Evolutionary conservation across 192 early-diverging fungal genomes (phyloP), one percentile per base, ranked within the genome.

Genomic region (Podila clonocystis): DNA sequence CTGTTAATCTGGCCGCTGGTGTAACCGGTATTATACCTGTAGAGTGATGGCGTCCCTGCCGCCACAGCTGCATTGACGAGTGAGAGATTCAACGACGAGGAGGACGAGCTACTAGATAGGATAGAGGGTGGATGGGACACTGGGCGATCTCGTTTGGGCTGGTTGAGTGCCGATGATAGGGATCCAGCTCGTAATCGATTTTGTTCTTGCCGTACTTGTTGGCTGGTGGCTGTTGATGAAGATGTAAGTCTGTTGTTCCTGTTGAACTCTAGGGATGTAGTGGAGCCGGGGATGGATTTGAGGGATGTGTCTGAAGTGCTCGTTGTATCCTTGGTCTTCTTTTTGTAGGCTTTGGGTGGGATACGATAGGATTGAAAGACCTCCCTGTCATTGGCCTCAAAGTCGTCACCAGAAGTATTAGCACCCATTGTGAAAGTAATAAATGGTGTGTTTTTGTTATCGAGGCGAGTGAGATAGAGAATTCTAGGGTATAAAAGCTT

Each of bases 341-440:
- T 80, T 34, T 80, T 80, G 68, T 80, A 80, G 30, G 77, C 70
- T 34, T 68, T 67, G 8, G 77, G 65, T 9, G 77, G 77, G n/a
- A 80, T 80, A 22, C 77, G 61, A 45, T 80, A 80, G 24, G 77
- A 80, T 26, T 80, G 77, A 50, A 73, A 80, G 57, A 80, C 77
- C 50, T 80, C 77, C 28, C 69, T 80, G 62, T 69, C 70, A 31
- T 60, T 65, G 41, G 70, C 66, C 36, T 63, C 65, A 24, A 69
- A 73, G 24, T 73, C 71, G 2, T 80, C 77, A 68, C 65, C 66
- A 5, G 77, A 80, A 17, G 67, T 22, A 48, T 80, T 80, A n/a
- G 58, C 61, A 5, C 77, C 77, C 77, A 80, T 80, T 26, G 15
- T 64, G 38, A 22, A 50, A 22, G 24, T 5, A 22, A 26, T 55